These are phyloP conservation scores for Penicillium sp. DNA, from an alignment of 2,329 filamentous ascomycete genomes.

Conservation along the genomic window DNA sequence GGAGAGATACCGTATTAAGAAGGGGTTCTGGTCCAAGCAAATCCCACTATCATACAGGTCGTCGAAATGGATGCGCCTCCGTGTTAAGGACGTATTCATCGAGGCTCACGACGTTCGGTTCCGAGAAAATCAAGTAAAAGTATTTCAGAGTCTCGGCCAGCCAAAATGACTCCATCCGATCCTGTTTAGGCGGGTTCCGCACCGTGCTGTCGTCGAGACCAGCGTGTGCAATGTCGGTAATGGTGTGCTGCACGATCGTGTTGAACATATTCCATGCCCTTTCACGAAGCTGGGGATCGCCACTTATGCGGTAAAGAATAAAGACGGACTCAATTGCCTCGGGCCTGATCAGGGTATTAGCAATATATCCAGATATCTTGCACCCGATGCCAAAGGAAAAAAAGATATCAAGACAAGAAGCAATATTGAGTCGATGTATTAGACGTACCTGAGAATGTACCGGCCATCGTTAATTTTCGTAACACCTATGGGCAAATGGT, in stretches of 20 bases:
- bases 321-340: slow-evolving; percentile 60
- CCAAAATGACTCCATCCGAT: slow-evolving; percentile 41
- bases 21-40: too few species aligned
- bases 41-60: too few species aligned
- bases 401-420: too few species aligned
- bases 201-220: slow-evolving; percentile 38
- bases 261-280: slow-evolving; percentile 47
- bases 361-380: too few species aligned
- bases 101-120: slow-evolving; percentile 31
- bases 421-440: too few species aligned
- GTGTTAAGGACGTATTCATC: slow-evolving; percentile 40
- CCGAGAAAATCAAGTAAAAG: slow-evolving; percentile 37
- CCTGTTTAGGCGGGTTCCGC: slow-evolving; percentile 15
- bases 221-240: slow-evolving; percentile 39
- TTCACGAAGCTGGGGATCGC: slow-evolving; percentile 45
- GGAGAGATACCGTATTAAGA: too few species aligned
- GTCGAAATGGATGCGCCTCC: too few species aligned
- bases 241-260: slow-evolving; percentile 37
- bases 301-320: slow-evolving; percentile 56
- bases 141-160: slow-evolving; percentile 40
- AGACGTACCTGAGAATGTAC: too few species aligned
- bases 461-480: too few species aligned
- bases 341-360: slow-evolving; percentile 34
- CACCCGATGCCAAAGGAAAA: too few species aligned
- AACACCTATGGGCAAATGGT: too few species aligned